Percentiles rank a stretch among this genome's conserved stretches.
Conservation (phyloP, 139 green algal species). For the Haematococcus lacustris region DNA sequence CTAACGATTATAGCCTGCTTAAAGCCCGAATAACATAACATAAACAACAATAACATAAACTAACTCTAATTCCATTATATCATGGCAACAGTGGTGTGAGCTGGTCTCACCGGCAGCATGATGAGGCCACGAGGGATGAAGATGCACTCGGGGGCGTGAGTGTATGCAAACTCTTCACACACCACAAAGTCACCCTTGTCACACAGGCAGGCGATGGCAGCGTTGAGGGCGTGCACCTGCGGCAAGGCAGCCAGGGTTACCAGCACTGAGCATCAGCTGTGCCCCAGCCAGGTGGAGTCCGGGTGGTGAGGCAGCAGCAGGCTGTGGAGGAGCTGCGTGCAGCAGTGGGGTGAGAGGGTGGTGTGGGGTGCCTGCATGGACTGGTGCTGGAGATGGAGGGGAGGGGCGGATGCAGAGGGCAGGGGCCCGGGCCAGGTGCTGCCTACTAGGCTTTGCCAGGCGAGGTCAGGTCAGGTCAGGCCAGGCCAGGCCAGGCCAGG, state of each 20-base stretch:
- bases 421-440: too few species aligned
- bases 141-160: constrained; percentile 49
- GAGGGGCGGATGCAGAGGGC: too few species aligned
- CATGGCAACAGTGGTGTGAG: not conserved
- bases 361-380: too few species aligned
- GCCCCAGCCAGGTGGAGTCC: not conserved
- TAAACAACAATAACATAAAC: not conserved
- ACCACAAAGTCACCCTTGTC: constrained; percentile 6
- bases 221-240: constrained; percentile 8
- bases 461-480: too few species aligned
- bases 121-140: constrained; percentile 41
- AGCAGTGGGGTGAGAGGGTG: too few species aligned
- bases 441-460: not conserved
- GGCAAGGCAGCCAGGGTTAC: not conserved
- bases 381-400: too few species aligned
- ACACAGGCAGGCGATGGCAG: constrained; percentile 1
- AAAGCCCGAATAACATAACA: too few species aligned
- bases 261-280: not conserved
- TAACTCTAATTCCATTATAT: not conserved
- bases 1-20: too few species aligned
- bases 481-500: too few species aligned
- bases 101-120: constrained; percentile 23
- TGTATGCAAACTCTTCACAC: constrained; percentile 17
- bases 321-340: not conserved
- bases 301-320: not conserved